These are phyloP conservation scores for Podila clonocystis DNA, from an alignment of 192 early-diverging fungal genomes.

Conservation along the genomic window DNA sequence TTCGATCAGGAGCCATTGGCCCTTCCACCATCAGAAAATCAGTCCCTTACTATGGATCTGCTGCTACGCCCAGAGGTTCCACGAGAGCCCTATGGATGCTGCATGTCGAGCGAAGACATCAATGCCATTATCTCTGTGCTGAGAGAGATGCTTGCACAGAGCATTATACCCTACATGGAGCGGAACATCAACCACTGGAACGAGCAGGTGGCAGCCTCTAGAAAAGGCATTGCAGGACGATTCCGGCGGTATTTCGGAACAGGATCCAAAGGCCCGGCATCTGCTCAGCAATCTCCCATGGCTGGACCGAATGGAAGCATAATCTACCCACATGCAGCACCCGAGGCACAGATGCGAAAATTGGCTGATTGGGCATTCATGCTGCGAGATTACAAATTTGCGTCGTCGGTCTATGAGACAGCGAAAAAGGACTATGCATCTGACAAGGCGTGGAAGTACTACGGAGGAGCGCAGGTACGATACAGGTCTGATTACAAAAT, in stretches of 20 bases:
- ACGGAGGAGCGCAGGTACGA: constrained; percentile 72
- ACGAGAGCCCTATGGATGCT: constrained; percentile 59
- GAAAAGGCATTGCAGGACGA: constrained; percentile 90
- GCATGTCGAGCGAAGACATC: constrained; percentile 65
- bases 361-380: constrained; percentile 98
- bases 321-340: constrained; percentile 77
- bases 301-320: constrained; percentile 41
- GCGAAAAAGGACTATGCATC: constrained; percentile 87
- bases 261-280: constrained; percentile 48
- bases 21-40: constrained; percentile 19
- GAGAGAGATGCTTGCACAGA: constrained; percentile 72
- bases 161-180: constrained; percentile 91
- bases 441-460: constrained; percentile 81
- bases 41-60: constrained; percentile 23
- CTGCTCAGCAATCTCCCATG: constrained; percentile 51
- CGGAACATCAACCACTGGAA: constrained; percentile 87
- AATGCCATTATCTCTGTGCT: constrained; percentile 59
- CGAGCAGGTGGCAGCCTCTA: constrained; percentile 88
- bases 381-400: constrained; percentile 93
- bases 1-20: constrained; percentile 40
- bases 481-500: not conserved
- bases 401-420: constrained; percentile 88
- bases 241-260: constrained; percentile 89
- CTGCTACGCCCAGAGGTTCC: constrained; percentile 32
- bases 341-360: constrained; percentile 91